Evolutionary conservation across 768 basidiomycete species (phyloP).

Genomic region (Phanerochaete carnosa): DNA sequence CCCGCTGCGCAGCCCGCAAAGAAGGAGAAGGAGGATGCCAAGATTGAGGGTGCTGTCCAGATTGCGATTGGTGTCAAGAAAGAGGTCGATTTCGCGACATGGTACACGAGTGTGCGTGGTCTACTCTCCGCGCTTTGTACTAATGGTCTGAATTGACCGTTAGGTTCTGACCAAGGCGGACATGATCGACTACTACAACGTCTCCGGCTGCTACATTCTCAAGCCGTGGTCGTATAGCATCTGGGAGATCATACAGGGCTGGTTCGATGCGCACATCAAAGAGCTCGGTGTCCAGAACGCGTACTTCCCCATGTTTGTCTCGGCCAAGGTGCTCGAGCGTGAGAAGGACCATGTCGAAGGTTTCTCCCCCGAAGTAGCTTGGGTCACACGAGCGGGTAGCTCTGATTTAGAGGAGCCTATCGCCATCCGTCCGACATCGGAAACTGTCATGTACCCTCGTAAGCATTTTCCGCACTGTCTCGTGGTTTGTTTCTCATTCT

Average conservation of each 20-base stretch:
- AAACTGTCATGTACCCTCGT: conserved; percentile 99
- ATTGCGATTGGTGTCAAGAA: conserved; percentile 95
- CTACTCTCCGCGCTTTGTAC: background rate
- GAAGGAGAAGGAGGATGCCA: conserved; percentile 72
- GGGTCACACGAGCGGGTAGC: conserved; percentile 96
- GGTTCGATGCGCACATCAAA: conserved; percentile 93
- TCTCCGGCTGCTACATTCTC: conserved; percentile 98
- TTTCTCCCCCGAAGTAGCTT: conserved; percentile 99
- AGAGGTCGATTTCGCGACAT: conserved; percentile 89
- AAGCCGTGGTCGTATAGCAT: conserved; percentile 97
- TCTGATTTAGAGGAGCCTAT: conserved; percentile 96
- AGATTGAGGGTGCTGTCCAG: conserved; percentile 85
- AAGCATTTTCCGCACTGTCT: conserved; percentile 26
- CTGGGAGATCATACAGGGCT: conserved; percentile 96
- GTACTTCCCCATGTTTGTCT: conserved; percentile 99
- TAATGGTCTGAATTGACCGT: conserved; percentile 13
- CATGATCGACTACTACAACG: conserved; percentile 99
- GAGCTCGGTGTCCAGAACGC: conserved; percentile 94
- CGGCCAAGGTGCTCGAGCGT: conserved; percentile 84
- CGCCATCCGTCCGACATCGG: conserved; percentile 96
- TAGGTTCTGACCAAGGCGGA: conserved; percentile 97
- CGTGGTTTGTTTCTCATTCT: background rate
- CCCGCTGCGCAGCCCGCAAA: conserved; percentile 29
- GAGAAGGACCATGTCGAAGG: conserved; percentile 99
- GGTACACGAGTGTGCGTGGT: conserved; percentile 85